Evolutionary conservation across 768 basidiomycete genomes (phyloP).

Genomic region (Pleurotus ostreatus): DNA sequence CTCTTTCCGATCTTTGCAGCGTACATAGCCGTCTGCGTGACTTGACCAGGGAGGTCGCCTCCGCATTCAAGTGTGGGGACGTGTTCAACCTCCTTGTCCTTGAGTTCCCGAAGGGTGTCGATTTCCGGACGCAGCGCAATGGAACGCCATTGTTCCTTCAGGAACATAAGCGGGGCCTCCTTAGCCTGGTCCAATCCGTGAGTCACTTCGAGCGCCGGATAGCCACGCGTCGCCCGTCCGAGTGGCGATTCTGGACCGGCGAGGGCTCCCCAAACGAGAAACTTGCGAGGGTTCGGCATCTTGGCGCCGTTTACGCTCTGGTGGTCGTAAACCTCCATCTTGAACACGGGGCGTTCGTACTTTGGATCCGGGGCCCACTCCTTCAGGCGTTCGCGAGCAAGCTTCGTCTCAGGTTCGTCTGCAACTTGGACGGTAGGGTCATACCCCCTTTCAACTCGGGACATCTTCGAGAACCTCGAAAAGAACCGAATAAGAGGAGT

Average conservation of each 20-base stretch:
- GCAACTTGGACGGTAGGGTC: no score
- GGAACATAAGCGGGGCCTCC: background rate
- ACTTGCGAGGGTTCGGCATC: background rate
- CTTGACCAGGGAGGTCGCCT: slow-evolving; percentile 16
- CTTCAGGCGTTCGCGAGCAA: no score
- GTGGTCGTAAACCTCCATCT: background rate
- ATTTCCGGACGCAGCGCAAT: slow-evolving; percentile 3
- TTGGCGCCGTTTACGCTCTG: background rate
- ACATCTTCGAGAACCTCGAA: no score
- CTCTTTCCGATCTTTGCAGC: slow-evolving; percentile 8
- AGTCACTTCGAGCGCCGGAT: background rate
- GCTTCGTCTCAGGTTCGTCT: no score
- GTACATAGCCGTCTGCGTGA: slow-evolving; percentile 9
- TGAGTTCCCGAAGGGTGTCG: background rate
- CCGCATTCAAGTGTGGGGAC: slow-evolving; percentile 19
- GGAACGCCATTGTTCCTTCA: slow-evolving; percentile 10
- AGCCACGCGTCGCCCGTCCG: slow-evolving; percentile 6
- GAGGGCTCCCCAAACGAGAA: slow-evolving; percentile 5
- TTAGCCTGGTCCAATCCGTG: background rate
- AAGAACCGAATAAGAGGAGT: no score
- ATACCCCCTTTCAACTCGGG: no score
- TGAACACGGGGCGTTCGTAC: background rate
- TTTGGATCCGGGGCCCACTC: background rate
- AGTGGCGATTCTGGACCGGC: slow-evolving; percentile 2
- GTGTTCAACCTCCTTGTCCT: slow-evolving; percentile 14